Evolutionary conservation across 1,284 basidiomycete species (phyloP).

Genomic region (Trichosporon faecale): DNA sequence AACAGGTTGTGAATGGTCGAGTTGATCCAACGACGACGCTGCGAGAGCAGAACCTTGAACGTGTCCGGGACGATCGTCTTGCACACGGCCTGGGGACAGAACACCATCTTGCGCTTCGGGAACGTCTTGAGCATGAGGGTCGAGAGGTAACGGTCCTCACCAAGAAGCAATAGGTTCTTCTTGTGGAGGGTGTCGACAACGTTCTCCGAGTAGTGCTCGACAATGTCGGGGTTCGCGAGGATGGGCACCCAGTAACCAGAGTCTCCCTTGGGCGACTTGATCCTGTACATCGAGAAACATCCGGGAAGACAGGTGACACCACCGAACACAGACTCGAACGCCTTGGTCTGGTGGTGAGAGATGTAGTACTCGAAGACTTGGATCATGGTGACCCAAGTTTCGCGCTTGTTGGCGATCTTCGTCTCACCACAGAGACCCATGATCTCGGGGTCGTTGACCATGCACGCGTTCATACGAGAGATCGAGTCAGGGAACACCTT

Average conservation of each 20-base stretch:
- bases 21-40: slow-evolving; percentile 99
- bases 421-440: slow-evolving; percentile 99
- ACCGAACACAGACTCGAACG: slow-evolving; percentile 98
- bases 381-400: slow-evolving; percentile 98
- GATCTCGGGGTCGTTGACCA: slow-evolving; percentile 93
- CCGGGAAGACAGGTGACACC: slow-evolving; percentile 99
- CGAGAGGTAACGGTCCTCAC: slow-evolving; percentile 97
- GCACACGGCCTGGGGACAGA: slow-evolving; percentile 97
- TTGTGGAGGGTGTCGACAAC: slow-evolving; percentile 97
- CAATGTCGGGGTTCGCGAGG: slow-evolving; percentile 93
- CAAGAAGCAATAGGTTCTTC: slow-evolving; percentile 95
- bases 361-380: slow-evolving; percentile 99
- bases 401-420: slow-evolving; percentile 97
- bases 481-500: slow-evolving; percentile 94
- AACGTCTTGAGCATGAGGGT: slow-evolving; percentile 96
- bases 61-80: slow-evolving; percentile 97
- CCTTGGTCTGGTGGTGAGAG: slow-evolving; percentile 97
- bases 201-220: slow-evolving; percentile 96
- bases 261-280: slow-evolving; percentile 93
- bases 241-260: slow-evolving; percentile 96
- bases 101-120: slow-evolving; percentile 98
- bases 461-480: slow-evolving; percentile 86
- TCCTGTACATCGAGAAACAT: slow-evolving; percentile 99
- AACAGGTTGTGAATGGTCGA: slow-evolving; percentile 97
- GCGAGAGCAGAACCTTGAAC: slow-evolving; percentile 87